A percentile compares a stretch with the other conserved stretches of the same genome.
Conservation (phyloP, 1,284 basidiomycete genomes). For the Thecaphora frezii region DNA sequence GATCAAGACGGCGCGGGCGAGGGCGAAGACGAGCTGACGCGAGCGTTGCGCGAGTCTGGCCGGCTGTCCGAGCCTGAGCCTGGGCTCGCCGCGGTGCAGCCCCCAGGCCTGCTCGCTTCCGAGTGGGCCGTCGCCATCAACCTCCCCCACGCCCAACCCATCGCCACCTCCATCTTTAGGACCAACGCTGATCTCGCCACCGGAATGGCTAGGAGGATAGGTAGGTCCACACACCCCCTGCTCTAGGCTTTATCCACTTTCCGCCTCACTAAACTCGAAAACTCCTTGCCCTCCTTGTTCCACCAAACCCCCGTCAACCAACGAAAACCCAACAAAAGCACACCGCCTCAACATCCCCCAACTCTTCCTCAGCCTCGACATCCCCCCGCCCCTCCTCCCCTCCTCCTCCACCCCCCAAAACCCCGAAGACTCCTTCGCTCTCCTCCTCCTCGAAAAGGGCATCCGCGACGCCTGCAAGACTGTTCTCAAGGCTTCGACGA, state of each 20-base stretch:
- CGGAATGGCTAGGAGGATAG: not conserved
- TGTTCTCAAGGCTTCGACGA: constrained; percentile 1
- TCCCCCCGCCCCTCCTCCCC: constrained; percentile 15
- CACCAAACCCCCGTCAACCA: constrained; percentile 13
- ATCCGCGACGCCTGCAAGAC: constrained; percentile 16
- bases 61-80: constrained; percentile 1
- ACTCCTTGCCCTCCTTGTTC: constrained; percentile 3
- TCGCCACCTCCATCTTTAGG: constrained; percentile 2
- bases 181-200: constrained; percentile 10
- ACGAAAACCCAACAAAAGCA: constrained; percentile 20
- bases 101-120: constrained; percentile 5
- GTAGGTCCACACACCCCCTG: not conserved
- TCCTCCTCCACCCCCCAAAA: constrained; percentile 3
- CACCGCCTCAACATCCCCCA: constrained; percentile 21
- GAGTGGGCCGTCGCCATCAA: constrained; percentile 40
- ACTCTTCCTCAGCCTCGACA: constrained; percentile 35
- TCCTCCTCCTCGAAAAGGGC: constrained; percentile 33
- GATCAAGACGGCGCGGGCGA: constrained; percentile 1
- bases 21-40: constrained; percentile 4
- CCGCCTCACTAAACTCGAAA: not conserved
- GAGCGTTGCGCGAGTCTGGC: constrained; percentile 12
- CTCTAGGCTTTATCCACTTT: constrained; percentile 3
- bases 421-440: constrained; percentile 24
- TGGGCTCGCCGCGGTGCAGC: not conserved
- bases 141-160: not conserved